A percentile compares a stretch with the other conserved stretches of the same genome.
Evolutionary conservation across 192 early-diverging fungal genomes (phyloP).

Genomic region (Coemansia javaensis): DNA sequence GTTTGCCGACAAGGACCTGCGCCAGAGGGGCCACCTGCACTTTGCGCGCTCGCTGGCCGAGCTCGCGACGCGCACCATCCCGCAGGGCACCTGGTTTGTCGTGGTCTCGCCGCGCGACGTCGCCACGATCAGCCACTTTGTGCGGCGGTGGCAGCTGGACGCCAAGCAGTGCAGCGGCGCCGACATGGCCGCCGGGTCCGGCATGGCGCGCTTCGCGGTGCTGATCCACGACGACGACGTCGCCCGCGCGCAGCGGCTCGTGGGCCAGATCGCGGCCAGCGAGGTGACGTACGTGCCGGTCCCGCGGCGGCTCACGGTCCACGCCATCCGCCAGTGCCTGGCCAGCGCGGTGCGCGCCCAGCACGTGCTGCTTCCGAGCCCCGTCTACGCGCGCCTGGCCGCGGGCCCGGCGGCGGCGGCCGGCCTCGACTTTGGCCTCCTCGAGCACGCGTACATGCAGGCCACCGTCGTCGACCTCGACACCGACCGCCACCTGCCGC

Average conservation of each 20-base stretch:
- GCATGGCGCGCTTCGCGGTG: constrained; percentile 26
- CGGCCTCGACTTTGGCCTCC: constrained; percentile 23
- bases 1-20: constrained; percentile 48
- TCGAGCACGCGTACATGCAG: constrained; percentile 38
- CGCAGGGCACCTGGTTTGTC: constrained; percentile 48
- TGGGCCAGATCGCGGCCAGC: constrained; percentile 18
- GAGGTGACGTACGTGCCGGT: constrained; percentile 39
- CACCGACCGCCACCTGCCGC: constrained; percentile 42
- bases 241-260: constrained; percentile 28
- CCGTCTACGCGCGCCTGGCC: constrained; percentile 25
- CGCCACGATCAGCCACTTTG: constrained; percentile 29
- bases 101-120: constrained; percentile 33
- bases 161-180: constrained; percentile 30
- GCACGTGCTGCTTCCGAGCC: constrained; percentile 44
- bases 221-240: constrained; percentile 44
- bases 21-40: constrained; percentile 45
- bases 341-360: constrained; percentile 23
- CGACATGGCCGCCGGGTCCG: constrained; percentile 34
- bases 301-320: constrained; percentile 25
- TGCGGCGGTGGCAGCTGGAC: constrained; percentile 36
- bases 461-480: constrained; percentile 40
- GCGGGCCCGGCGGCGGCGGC: constrained; percentile 4
- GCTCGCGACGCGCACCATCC: constrained; percentile 22
- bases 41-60: constrained; percentile 35
- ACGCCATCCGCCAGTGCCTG: constrained; percentile 32